Evolutionary conservation across 768 basidiomycete genomes (phyloP), one percentile per base, ranked within the genome.

Genomic region (Lyophyllum semitale): DNA sequence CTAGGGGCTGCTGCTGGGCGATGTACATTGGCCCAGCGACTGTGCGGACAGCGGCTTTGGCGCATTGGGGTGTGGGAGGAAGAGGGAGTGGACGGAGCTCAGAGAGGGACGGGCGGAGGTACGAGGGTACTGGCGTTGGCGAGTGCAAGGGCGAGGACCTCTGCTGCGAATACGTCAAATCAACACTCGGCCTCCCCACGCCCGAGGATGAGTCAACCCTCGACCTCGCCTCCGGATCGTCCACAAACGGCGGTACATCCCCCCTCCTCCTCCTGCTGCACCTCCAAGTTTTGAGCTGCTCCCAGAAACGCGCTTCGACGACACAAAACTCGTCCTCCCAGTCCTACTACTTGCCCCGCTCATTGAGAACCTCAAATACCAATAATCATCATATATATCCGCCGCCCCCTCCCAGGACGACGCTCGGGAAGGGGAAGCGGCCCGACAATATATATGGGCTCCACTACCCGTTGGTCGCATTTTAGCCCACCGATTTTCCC

Each of bases 321-420:
- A 42, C 40, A 48, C 51, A 47, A 57, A 53, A 23, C 60, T 37
- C 59, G 61, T 35, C 59, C 66, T 42, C 61, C n/a, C n/a, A n/a
- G 61, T 18, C 71, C 64, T 0, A 73, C 77, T 22, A 66, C 62
- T 60, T 71, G 75, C 35, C 75, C 75, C 22, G 66, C 66, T 74
- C 52, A 83, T 72, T 0, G 86, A 88, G 50, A 77, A 78, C 5
- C 84, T 73, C 18, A 87, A 88, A 59, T 90, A 90, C 22, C 87
- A 78, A 65, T 92, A 92, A 57, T 89, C 82, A 66, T 92, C 90
- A 58, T 92, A 92, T 48, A 92, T 90, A 59, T 90, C 87, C 1
- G 77, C 78, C 50, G 90, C 89, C 82, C 88, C 89, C 51, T 86
- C 74, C 27, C 76, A 74, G 5, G 64, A 59, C 0, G 61, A 60